phyloP scores from a whole-genome alignment of 2,329 filamentous ascomycete species.

The Monilinia vaccinii-corymbosi region DNA sequence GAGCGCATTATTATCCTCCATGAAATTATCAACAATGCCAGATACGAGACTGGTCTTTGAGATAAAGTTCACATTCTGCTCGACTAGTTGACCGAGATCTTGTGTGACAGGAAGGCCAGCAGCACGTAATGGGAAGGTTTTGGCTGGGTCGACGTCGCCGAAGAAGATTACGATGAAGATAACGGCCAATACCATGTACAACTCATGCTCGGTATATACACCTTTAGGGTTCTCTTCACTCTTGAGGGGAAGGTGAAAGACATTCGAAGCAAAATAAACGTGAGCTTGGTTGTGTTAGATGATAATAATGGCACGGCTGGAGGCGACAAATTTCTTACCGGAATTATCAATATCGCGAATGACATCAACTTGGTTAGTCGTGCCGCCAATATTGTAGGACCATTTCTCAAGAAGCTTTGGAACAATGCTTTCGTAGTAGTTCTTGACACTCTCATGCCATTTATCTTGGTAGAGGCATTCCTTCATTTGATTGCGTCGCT shows the following conservation, averaged over 20 bases:
- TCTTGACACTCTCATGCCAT: constrained; percentile 53
- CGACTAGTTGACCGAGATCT: constrained; percentile 50
- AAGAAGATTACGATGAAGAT: constrained; percentile 59
- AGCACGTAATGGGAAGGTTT: constrained; percentile 49
- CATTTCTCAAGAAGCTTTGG: constrained; percentile 36
- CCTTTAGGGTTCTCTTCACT: constrained; percentile 38
- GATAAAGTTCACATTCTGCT: constrained; percentile 50
- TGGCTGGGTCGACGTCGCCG: constrained; percentile 53
- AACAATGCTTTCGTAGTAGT: constrained; percentile 56
- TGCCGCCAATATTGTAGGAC: constrained; percentile 15
- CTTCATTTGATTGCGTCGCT: constrained; percentile 44
- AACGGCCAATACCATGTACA: constrained; percentile 19
- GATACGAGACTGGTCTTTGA: constrained; percentile 10
- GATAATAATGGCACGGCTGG: constrained; percentile 35
- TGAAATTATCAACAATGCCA: constrained; percentile 31
- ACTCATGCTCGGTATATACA: constrained; percentile 43
- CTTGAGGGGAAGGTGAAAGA: constrained; percentile 47
- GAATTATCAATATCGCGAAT: constrained; percentile 48
- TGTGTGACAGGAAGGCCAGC: constrained; percentile 53
- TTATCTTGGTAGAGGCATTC: constrained; percentile 50
- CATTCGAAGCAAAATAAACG: constrained; percentile 38
- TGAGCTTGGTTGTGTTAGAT: constrained; percentile 35
- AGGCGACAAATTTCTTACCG: constrained; percentile 31
- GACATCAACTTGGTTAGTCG: constrained; percentile 47
- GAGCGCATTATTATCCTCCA: constrained; percentile 31